Evolutionary conservation across 495 filamentous ascomycete genomes (phyloP), one percentile per base, ranked within the genome.

Genomic region (Arthonia radiata): DNA sequence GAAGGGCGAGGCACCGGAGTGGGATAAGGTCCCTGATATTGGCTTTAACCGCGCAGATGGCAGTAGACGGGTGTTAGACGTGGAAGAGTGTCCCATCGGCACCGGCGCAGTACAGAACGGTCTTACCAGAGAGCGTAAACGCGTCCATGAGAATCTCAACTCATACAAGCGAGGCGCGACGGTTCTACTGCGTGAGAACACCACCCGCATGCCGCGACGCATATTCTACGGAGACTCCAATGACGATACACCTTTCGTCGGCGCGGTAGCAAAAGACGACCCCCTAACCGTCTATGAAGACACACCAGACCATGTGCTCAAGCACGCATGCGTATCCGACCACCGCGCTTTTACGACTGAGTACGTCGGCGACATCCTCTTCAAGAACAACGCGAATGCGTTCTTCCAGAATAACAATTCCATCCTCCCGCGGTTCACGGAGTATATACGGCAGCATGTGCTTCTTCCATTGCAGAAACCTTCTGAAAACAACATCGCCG

Each of bases 381-480:
- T 97, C 57, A 63, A 61, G 42, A 93, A 83, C 57, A 76, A 71
- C 17, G 86, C 86, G 12, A 80, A 80, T 21, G 56, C 73, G 23
- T 97, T 97, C 61, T 97, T 97, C 64, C 86, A 97, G 42, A 97
- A 97, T 55, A 97, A 97, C 60, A 97, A 97, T 53, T 90, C 80
- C 25, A 93, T 97, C 50, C 69, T 97, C n/a, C 62, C 75, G 22
- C 48, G 47, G 7, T 92, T 97, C 52, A 93, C 81, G 8, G 61
- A 67, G 32, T 93, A 83, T 55, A 78, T 97, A 51, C 79, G 86
- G 27, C 54, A 70, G 25, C 65, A 78, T 41, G 70, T 83, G 38
- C 55, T 82, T 12, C 57, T 59, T 2, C 52, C 57, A 0, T n/a
- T n/a, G n/a, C n/a, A n/a, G n/a, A n/a, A n/a, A n/a, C 17, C 35